These are phyloP conservation scores for Boletus sp. DNA, from an alignment of 768 basidiomycete genomes.

Conservation along the genomic window DNA sequence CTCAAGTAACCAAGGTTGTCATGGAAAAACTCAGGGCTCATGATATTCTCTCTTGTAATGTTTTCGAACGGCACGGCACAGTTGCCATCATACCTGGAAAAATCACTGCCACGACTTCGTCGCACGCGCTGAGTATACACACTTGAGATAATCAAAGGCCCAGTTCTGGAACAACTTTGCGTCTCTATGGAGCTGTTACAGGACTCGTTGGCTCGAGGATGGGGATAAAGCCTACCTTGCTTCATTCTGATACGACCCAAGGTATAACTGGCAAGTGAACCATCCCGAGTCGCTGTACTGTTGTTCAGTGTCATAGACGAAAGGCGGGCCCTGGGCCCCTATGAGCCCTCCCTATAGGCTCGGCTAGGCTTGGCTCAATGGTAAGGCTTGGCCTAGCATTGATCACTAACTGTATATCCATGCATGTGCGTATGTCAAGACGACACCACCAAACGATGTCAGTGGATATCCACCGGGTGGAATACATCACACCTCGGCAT, in stretches of 20 bases:
- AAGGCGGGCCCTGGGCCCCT: too few relatives aligned
- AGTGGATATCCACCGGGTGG: too few relatives aligned
- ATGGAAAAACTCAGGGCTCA: constrained; percentile 43
- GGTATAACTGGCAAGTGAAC: constrained; percentile 65
- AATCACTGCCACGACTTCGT: neutral
- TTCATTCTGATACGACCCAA: constrained; percentile 65
- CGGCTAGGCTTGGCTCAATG: too few relatives aligned
- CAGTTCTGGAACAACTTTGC: constrained; percentile 58
- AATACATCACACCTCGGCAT: too few relatives aligned
- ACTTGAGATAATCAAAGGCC: constrained; percentile 70
- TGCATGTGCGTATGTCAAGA: too few relatives aligned
- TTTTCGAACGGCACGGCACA: constrained; percentile 61
- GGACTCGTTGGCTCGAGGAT: neutral
- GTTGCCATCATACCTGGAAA: constrained; percentile 56
- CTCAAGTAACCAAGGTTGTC: neutral
- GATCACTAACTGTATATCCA: too few relatives aligned
- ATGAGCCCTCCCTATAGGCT: too few relatives aligned
- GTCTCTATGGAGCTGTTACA: constrained; percentile 40
- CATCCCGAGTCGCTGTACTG: constrained; percentile 70
- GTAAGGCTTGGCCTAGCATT: too few relatives aligned
- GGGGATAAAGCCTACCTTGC: constrained; percentile 37
- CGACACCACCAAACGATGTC: too few relatives aligned
- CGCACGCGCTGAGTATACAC: constrained; percentile 12
- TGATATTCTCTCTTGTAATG: constrained; percentile 52
- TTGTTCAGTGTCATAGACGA: neutral